phyloP scores from a whole-genome alignment of 257 asterid genomes.

The Rubia yunnanensis region DNA sequence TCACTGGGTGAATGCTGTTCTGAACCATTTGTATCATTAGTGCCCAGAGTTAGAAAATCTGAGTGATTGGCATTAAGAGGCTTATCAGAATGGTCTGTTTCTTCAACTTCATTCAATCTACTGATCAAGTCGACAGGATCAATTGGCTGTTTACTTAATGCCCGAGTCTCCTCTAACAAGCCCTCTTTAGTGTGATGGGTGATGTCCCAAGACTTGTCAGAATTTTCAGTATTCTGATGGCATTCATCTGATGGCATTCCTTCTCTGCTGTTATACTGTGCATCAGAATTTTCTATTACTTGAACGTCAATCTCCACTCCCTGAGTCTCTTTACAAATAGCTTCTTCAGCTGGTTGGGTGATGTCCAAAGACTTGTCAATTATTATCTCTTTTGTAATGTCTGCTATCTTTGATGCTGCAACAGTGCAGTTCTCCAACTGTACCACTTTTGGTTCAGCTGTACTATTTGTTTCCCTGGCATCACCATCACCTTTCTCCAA shows the following conservation, averaged over 20 bases:
- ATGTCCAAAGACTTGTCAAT: slow-evolving; percentile 2
- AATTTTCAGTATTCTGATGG: no score
- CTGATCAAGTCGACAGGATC: neutral
- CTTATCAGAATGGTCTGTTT: neutral
- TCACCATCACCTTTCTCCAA: slow-evolving; percentile 1
- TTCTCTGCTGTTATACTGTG: no score
- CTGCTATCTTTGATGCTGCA: slow-evolving; percentile 3
- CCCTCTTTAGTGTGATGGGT: no score
- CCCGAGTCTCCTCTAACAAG: no score
- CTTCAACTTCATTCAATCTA: neutral
- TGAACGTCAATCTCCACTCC: neutral
- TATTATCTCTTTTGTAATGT: neutral
- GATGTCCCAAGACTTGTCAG: no score
- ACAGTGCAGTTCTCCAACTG: slow-evolving; percentile 5
- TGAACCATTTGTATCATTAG: slow-evolving; percentile 6
- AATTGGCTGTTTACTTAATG: no score
- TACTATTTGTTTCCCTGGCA: slow-evolving; percentile 6
- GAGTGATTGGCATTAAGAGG: neutral
- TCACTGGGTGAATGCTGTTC: neutral
- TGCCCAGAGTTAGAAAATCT: slow-evolving; percentile 11
- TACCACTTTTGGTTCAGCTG: neutral
- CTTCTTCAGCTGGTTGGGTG: neutral
- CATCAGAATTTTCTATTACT: no score
- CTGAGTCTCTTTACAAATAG: slow-evolving; percentile 7
- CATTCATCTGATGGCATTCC: no score